Evolutionary conservation across 805 yeast genomes (phyloP).

Genomic region (Metschnikowia gelsemii): DNA sequence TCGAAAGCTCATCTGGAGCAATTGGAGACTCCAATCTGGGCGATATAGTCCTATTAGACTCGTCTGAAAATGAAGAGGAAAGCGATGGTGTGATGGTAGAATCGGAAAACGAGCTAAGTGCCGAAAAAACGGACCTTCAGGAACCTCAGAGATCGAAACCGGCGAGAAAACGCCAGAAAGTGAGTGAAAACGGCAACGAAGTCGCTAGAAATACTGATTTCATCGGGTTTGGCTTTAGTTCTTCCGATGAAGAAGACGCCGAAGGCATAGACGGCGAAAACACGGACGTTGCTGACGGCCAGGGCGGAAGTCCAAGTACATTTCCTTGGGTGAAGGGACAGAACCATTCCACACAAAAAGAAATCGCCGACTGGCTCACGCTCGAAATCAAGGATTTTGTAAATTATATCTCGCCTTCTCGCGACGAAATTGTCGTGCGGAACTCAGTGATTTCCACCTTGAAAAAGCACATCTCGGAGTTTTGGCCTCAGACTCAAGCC

Average conservation of each 20-base stretch:
- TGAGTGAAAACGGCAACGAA: conserved; percentile 28
- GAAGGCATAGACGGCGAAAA: conserved; percentile 34
- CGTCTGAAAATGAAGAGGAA: conserved; percentile 24
- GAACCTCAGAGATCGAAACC: conserved; percentile 6
- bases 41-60: conserved; percentile 34
- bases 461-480: conserved; percentile 46
- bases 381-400: conserved; percentile 83
- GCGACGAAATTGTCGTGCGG: conserved; percentile 65
- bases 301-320: conserved; percentile 27
- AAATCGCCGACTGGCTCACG: conserved; percentile 83
- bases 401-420: conserved; percentile 81
- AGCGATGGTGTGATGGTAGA: conserved; percentile 23
- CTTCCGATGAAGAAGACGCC: conserved; percentile 39
- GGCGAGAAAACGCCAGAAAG: conserved; percentile 15
- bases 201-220: conserved; percentile 50
- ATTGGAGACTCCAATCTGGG: too few species aligned
- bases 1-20: too few species aligned
- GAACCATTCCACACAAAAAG: conserved; percentile 73
- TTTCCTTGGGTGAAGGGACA: conserved; percentile 79
- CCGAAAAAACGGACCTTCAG: conserved; percentile 11
- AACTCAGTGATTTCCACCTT: conserved; percentile 62
- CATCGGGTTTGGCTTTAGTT: conserved; percentile 53
- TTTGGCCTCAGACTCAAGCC: conserved; percentile 79
- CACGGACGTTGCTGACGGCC: conserved; percentile 18
- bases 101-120: conserved; percentile 23